These are phyloP conservation scores for Mortierella sp. DNA, from an alignment of 371 early-diverging fungal species.

Conservation along the genomic window DNA sequence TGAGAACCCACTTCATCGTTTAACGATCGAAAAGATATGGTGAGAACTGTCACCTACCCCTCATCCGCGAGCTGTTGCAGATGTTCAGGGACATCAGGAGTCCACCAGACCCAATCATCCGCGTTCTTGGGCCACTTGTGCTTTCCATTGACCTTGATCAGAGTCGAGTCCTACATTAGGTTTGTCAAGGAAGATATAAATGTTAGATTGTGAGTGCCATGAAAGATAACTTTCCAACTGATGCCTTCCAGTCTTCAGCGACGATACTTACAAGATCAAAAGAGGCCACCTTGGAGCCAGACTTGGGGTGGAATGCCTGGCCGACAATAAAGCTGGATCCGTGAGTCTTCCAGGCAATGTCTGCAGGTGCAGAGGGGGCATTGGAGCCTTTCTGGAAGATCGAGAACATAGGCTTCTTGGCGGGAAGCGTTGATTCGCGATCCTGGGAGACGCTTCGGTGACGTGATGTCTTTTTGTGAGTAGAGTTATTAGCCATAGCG, in stretches of 20 bases:
- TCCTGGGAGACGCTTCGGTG: slow-evolving; percentile 20
- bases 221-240: neutral
- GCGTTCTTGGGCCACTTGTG: slow-evolving; percentile 75
- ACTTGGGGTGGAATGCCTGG: slow-evolving; percentile 40
- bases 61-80: slow-evolving; percentile 67
- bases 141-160: slow-evolving; percentile 76
- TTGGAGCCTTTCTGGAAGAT: slow-evolving; percentile 41
- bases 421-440: neutral
- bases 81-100: slow-evolving; percentile 64
- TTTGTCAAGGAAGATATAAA: neutral
- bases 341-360: slow-evolving; percentile 37
- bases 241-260: neutral
- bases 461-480: neutral
- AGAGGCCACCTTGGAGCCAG: slow-evolving; percentile 74
- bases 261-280: slow-evolving; percentile 78
- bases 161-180: slow-evolving; percentile 74
- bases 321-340: slow-evolving; percentile 54
- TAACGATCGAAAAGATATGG: neutral
- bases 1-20: too few relatives aligned
- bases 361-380: slow-evolving; percentile 11
- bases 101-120: slow-evolving; percentile 87
- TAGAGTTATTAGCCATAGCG: slow-evolving; percentile 20
- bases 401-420: slow-evolving; percentile 53
- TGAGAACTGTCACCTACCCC: slow-evolving; percentile 63
- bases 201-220: neutral